Percentiles rank a stretch among this genome's conserved stretches.
These are phyloP conservation scores for Ciborinia camelliae DNA, from an alignment of 2,329 filamentous ascomycete species.

Conservation along the genomic window DNA sequence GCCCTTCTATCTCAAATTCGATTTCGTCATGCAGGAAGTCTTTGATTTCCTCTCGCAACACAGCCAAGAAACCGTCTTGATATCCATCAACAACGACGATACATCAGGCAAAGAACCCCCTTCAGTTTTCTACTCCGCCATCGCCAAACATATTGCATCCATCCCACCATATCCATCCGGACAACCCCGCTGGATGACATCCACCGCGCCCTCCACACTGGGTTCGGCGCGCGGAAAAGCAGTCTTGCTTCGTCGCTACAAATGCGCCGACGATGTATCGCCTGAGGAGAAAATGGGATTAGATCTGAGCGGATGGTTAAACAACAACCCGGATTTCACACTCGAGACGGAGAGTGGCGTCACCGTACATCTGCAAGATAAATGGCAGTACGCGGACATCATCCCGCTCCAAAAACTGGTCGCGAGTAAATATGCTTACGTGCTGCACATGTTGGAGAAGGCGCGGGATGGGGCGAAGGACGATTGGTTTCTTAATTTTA, in stretches of 20 bases:
- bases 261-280: conserved; percentile 43
- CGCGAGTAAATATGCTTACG: conserved; percentile 40
- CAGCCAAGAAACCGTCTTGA: conserved; percentile 62
- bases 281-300: conserved; percentile 38
- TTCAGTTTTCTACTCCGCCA: conserved; percentile 43
- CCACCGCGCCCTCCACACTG: conserved; percentile 56
- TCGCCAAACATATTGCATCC: conserved; percentile 52
- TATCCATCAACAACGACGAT: conserved; percentile 66
- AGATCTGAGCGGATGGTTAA: conserved; percentile 51
- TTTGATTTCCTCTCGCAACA: conserved; percentile 57
- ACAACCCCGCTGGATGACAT: conserved; percentile 57
- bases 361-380: conserved; percentile 45
- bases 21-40: conserved; percentile 56
- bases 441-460: conserved; percentile 40
- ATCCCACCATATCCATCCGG: conserved; percentile 36
- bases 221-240: conserved; percentile 63
- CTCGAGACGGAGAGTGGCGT: conserved; percentile 42
- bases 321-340: conserved; percentile 60
- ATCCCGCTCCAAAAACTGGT: conserved; percentile 42
- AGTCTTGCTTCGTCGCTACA: conserved; percentile 64
- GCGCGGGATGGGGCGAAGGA: conserved; percentile 31
- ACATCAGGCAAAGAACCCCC: conserved; percentile 55
- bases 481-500: conserved; percentile 45
- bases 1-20: conserved; percentile 58
- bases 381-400: conserved; percentile 44